Evolutionary conservation across 768 basidiomycete genomes (phyloP), one percentile per base, ranked within the genome.

Genomic region (Pisolithus albus): DNA sequence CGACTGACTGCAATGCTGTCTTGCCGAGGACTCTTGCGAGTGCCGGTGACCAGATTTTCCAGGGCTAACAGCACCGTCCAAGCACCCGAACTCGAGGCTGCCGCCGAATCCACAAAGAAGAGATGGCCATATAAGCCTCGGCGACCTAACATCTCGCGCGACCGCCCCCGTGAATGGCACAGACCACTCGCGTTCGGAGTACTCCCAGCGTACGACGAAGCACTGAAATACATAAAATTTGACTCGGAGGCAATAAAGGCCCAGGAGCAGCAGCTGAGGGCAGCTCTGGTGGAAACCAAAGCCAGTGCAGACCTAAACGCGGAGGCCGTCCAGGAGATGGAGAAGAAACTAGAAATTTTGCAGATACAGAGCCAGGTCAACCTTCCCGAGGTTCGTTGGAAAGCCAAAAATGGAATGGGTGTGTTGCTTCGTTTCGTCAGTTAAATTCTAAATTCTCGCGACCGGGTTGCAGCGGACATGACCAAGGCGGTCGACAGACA

Each of bases 301-400:
- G 56, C 65, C 28, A 66, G 59, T 49, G 55, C 68, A 30, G 57
- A 64, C 24, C 56, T 53, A 21, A 58, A 75, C 53, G 68, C 69
- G 42, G 64, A 58, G 19, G 70, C 70, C 42, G 57, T 83, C 57
- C 73, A 76, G 54, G 52, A 63, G 32, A 59, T 81, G 63, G 62
- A 78, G 53, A 70, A 75, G 60, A 79, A 75, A 64, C 61, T 83
- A 42, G 61, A 72, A 18, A 77, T 86, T 51, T 62, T 95, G 42
- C 82, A 90, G 56, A 75, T 94, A 9, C 88, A 92, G 70, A 84
- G 86, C 52, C 77, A 85, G 64, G 71, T 89, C 28, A 94, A 97
- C 66, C 70, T 92, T n/a, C 94, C 93, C 0, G 75, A 83, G 49
- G 80, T 85, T 32, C 71, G 92, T 61, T 89, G 89, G 86, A 79